phyloP scores from a whole-genome alignment of 176 grass and related monocot genomes.

The Triticum dicoccoides region DNA sequence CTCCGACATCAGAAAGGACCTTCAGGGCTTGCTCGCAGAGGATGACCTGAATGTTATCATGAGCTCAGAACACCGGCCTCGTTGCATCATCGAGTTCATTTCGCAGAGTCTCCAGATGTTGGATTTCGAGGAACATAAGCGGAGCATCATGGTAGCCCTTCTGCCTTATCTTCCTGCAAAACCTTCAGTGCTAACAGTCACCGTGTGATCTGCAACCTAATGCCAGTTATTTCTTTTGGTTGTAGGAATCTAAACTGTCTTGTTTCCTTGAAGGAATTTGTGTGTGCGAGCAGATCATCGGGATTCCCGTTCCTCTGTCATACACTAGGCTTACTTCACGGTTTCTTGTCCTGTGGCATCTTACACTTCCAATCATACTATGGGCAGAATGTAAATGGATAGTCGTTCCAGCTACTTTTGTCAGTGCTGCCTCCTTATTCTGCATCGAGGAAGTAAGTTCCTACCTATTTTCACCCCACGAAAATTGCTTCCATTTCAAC shows the following conservation, averaged over 20 bases:
- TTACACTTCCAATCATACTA: conserved; percentile 87
- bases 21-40: conserved; percentile 64
- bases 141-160: conserved; percentile 59
- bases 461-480: not conserved
- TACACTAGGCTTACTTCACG: conserved; percentile 90
- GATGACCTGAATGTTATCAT: conserved; percentile 72
- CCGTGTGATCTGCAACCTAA: conserved; percentile 5
- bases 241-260: conserved; percentile 80
- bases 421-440: conserved; percentile 91
- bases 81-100: conserved; percentile 89
- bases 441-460: conserved; percentile 97
- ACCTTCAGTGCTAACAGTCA: not conserved
- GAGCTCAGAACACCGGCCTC: conserved; percentile 67
- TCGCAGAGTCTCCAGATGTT: conserved; percentile 66
- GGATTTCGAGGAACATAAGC: conserved; percentile 64
- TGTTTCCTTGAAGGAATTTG: conserved; percentile 89
- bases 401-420: conserved; percentile 87
- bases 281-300: conserved; percentile 79
- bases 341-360: conserved; percentile 97
- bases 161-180: not conserved
- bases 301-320: conserved; percentile 76
- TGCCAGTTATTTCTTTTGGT: conserved; percentile 18
- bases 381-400: conserved; percentile 98
- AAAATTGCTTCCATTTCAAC: not conserved
- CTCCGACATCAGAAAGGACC: conserved; percentile 66